A percentile compares a stretch with the other conserved stretches of the same genome.
These are phyloP conservation scores for Quercus phellos DNA, from an alignment of 331 rosid species.

Conservation along the genomic window DNA sequence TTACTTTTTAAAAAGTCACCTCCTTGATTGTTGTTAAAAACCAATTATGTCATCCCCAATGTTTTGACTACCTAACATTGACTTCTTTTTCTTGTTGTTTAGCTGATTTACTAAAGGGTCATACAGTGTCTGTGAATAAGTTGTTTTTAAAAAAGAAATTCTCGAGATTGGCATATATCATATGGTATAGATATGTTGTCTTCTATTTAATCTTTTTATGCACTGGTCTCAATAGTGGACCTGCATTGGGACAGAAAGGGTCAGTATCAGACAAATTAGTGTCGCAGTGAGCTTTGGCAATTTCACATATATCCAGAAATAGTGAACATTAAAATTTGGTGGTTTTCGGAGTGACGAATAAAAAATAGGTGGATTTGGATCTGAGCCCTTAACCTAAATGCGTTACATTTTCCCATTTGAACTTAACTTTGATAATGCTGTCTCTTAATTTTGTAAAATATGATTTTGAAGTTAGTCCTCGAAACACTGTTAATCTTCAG, in stretches of 20 bases:
- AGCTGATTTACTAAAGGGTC: slow-evolving; percentile 35
- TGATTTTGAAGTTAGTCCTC: neutral
- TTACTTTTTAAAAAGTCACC: slow-evolving; percentile 31
- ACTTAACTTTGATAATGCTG: neutral
- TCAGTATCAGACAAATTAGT: slow-evolving; percentile 27
- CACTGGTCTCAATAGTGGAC: slow-evolving; percentile 47
- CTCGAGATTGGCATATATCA: slow-evolving; percentile 28
- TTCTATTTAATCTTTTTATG: slow-evolving; percentile 58
- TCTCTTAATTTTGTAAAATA: neutral
- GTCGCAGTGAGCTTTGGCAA: slow-evolving; percentile 43
- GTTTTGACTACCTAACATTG: slow-evolving; percentile 51
- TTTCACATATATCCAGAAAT: slow-evolving; percentile 40
- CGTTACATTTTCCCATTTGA: neutral
- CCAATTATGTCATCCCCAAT: slow-evolving; percentile 27
- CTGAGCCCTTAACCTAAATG: slow-evolving; percentile 6
- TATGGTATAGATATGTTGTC: slow-evolving; percentile 34
- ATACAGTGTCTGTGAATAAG: slow-evolving; percentile 24
- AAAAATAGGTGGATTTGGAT: slow-evolving; percentile 27
- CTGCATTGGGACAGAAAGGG: slow-evolving; percentile 48
- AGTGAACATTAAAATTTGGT: slow-evolving; percentile 27
- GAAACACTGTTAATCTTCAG: neutral
- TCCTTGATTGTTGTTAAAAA: slow-evolving; percentile 30
- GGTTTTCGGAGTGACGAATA: slow-evolving; percentile 29
- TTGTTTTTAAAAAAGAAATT: slow-evolving; percentile 13
- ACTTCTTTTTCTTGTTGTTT: slow-evolving; percentile 35